These are phyloP conservation scores for Lasiodiplodia citricola DNA, from an alignment of 2,329 filamentous ascomycete genomes.

Conservation along the genomic window DNA sequence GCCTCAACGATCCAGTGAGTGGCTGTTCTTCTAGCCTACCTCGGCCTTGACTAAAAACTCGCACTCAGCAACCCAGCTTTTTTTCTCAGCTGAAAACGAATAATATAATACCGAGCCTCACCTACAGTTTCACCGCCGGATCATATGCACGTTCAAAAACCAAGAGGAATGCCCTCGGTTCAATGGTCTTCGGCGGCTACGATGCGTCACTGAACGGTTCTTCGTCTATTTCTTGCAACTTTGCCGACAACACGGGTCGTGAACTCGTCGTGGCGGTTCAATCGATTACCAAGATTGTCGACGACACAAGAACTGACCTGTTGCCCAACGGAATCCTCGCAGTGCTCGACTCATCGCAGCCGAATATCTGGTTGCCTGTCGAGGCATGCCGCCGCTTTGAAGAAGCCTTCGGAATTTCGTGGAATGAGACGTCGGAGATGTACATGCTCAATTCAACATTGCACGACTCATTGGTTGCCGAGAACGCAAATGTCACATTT, in stretches of 20 bases:
- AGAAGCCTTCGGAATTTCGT: slow-evolving; percentile 45
- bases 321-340: slow-evolving; percentile 1
- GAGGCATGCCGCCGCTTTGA: slow-evolving; percentile 48
- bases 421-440: slow-evolving; percentile 42
- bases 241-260: background rate
- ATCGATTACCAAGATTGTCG: background rate
- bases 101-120: background rate
- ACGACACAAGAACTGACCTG: background rate
- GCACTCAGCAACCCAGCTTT: slow-evolving; percentile 8
- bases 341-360: slow-evolving; percentile 2
- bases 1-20: slow-evolving; percentile 30
- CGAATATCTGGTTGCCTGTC: slow-evolving; percentile 34
- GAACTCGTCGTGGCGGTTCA: slow-evolving; percentile 16
- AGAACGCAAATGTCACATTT: slow-evolving; percentile 37
- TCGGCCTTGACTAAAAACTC: background rate
- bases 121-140: slow-evolving; percentile 18
- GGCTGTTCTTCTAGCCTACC: background rate
- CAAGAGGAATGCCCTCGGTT: background rate
- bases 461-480: slow-evolving; percentile 38
- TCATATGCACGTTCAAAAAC: background rate
- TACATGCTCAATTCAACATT: slow-evolving; percentile 48
- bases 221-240: slow-evolving; percentile 34
- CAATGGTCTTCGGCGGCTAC: slow-evolving; percentile 48
- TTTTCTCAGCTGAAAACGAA: slow-evolving; percentile 1
- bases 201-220: slow-evolving; percentile 44